Evolutionary conservation across 768 basidiomycete genomes (phyloP).

Genomic region (Plicaturopsis crispa): DNA sequence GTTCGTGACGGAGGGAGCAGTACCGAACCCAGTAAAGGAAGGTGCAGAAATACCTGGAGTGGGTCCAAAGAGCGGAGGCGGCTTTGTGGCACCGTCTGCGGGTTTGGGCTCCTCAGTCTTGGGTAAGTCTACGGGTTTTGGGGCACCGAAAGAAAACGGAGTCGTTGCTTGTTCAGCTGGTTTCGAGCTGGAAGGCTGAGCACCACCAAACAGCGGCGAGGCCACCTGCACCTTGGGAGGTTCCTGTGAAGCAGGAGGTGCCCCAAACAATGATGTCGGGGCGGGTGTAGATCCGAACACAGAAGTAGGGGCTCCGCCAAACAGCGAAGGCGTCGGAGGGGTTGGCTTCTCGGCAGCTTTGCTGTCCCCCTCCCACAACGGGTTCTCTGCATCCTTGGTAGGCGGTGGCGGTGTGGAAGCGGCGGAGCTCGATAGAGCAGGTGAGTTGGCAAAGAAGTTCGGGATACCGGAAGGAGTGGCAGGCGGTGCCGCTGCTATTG

Average conservation of each 20-base stretch:
- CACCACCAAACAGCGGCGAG: background rate
- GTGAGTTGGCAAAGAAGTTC: conserved; percentile 50
- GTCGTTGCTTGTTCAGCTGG: conserved; percentile 6
- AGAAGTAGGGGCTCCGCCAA: conserved; percentile 8
- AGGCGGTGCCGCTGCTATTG: conserved; percentile 7
- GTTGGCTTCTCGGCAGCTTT: conserved; percentile 6
- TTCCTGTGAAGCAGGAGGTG: no score
- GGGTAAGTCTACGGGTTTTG: conserved; percentile 14
- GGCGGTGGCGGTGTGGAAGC: conserved; percentile 22
- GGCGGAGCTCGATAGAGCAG: conserved; percentile 12
- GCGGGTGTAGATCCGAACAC: conserved; percentile 2
- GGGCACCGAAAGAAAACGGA: conserved; percentile 21
- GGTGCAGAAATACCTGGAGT: conserved; percentile 12
- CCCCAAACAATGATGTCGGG: conserved; percentile 6
- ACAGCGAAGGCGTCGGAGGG: conserved; percentile 5
- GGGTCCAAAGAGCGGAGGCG: background rate
- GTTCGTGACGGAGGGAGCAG: no score
- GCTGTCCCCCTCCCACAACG: conserved; percentile 34
- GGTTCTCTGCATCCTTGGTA: conserved; percentile 32
- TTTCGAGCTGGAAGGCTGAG: conserved; percentile 1
- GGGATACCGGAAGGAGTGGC: conserved; percentile 31
- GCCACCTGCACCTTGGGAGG: conserved; percentile 6
- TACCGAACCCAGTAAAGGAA: conserved; percentile 11
- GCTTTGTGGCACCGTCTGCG: background rate
- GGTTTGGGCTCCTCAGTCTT: conserved; percentile 9